phyloP scores from a whole-genome alignment of 2,329 filamentous ascomycete species.

The Tolypocladium guangdongense region DNA sequence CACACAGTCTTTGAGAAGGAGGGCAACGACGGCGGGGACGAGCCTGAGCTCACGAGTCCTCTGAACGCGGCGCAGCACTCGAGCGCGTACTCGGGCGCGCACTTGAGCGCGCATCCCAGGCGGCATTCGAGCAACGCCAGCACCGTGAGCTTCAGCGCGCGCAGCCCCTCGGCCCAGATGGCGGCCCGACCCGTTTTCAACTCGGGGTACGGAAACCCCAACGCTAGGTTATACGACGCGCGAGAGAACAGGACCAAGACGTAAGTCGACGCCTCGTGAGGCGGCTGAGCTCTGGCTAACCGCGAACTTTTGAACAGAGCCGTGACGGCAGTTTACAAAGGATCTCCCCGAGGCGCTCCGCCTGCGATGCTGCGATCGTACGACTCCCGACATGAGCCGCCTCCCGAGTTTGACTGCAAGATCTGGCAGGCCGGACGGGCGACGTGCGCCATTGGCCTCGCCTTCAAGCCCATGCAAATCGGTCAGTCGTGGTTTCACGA shows the following conservation, averaged over 20 bases:
- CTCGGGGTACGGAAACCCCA: conserved; percentile 64
- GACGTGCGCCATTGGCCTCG: conserved; percentile 81
- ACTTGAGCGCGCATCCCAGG: conserved; percentile 34
- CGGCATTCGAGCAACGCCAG: conserved; percentile 72
- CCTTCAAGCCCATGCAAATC: conserved; percentile 92
- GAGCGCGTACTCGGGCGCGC: conserved; percentile 21
- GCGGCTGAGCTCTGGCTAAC: not conserved
- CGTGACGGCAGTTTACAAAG: conserved; percentile 84
- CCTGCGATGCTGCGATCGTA: conserved; percentile 81
- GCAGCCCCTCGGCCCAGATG: conserved; percentile 47
- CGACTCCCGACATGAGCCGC: conserved; percentile 83
- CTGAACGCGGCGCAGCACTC: conserved; percentile 29
- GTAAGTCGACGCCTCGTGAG: conserved; percentile 38
- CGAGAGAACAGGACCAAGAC: conserved; percentile 82
- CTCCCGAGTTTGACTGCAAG: conserved; percentile 84
- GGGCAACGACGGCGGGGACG: conserved; percentile 59
- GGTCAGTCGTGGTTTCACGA: conserved; percentile 92
- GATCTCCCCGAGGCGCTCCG: conserved; percentile 55
- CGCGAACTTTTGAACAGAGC: conserved; percentile 44
- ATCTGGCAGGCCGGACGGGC: conserved; percentile 96
- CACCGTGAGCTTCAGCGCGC: conserved; percentile 67
- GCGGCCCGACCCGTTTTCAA: conserved; percentile 38
- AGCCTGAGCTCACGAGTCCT: conserved; percentile 26
- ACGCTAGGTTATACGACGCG: conserved; percentile 79
- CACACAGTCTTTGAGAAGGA: conserved; percentile 72